Evolutionary conservation across 2,329 filamentous ascomycete genomes (phyloP).

Genomic region (Emergomyces pasteurianus): DNA sequence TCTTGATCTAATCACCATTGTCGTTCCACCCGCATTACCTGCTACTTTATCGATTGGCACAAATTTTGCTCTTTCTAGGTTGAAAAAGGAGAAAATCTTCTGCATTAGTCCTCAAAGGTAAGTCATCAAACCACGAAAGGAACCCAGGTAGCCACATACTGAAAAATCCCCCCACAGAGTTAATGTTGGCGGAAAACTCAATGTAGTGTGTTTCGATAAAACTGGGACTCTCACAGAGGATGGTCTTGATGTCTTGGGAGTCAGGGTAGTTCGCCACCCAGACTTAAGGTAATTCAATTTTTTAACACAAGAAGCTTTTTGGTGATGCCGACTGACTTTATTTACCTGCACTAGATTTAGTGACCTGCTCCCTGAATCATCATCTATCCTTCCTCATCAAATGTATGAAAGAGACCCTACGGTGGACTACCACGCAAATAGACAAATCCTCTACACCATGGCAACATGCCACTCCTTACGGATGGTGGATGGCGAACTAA

Average conservation of each 20-base stretch:
- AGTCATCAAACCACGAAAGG: neutral
- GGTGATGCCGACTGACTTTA: neutral
- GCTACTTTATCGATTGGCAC: conserved; percentile 94
- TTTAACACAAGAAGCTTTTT: neutral
- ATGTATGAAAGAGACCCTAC: conserved; percentile 47
- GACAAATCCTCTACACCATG: conserved; percentile 82
- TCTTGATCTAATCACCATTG: conserved; percentile 91
- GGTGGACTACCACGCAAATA: conserved; percentile 48
- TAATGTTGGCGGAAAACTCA: conserved; percentile 86
- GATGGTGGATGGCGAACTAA: conserved; percentile 72
- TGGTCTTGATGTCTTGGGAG: conserved; percentile 82
- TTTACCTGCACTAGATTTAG: conserved; percentile 49
- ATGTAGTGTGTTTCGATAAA: conserved; percentile 79
- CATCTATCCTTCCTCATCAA: conserved; percentile 45
- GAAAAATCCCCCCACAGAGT: conserved; percentile 43
- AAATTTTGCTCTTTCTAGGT: conserved; percentile 77
- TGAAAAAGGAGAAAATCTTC: conserved; percentile 86
- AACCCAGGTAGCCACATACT: neutral
- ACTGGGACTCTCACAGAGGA: conserved; percentile 73
- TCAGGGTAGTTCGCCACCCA: conserved; percentile 60
- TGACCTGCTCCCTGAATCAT: conserved; percentile 58
- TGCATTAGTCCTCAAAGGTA: conserved; percentile 84
- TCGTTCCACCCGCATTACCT: conserved; percentile 86
- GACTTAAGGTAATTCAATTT: conserved; percentile 31
- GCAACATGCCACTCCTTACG: conserved; percentile 91